These are phyloP conservation scores for Phycomyces nitens DNA, from an alignment of 192 early-diverging fungal genomes.

Conservation along the genomic window DNA sequence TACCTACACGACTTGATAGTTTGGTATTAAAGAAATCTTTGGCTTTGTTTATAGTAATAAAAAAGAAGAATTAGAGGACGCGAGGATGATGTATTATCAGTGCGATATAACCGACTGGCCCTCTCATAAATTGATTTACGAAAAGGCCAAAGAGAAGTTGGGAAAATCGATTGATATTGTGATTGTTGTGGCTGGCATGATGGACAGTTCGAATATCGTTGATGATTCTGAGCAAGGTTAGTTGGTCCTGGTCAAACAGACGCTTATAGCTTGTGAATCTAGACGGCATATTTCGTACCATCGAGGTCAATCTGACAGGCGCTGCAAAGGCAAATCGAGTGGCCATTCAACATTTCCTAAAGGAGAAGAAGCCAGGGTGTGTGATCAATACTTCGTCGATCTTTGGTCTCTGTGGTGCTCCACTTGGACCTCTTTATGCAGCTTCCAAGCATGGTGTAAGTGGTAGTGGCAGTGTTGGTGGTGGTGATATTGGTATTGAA, in stretches of 20 bases:
- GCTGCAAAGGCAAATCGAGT: conserved; percentile 18
- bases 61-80: not conserved
- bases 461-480: not conserved
- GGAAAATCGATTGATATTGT: conserved; percentile 15
- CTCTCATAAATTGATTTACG: conserved; percentile 6
- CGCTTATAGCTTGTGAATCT: not conserved
- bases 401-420: conserved; percentile 15
- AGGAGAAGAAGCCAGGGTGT: conserved; percentile 11
- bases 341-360: conserved; percentile 18
- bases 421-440: conserved; percentile 14
- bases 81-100: not conserved
- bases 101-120: conserved; percentile 14
- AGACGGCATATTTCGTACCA: conserved; percentile 5
- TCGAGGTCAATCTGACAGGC: conserved; percentile 18
- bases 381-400: conserved; percentile 24
- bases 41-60: not conserved
- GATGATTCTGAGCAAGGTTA: conserved; percentile 17
- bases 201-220: conserved; percentile 8
- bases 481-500: not conserved
- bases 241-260: not conserved
- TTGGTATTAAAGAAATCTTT: too few species aligned
- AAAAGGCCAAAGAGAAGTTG: not conserved
- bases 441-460: conserved; percentile 25
- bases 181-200: conserved; percentile 13
- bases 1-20: too few species aligned